These are phyloP conservation scores for Sphaceloma murrayae DNA, from an alignment of 2,329 filamentous ascomycete genomes.

Conservation along the genomic window DNA sequence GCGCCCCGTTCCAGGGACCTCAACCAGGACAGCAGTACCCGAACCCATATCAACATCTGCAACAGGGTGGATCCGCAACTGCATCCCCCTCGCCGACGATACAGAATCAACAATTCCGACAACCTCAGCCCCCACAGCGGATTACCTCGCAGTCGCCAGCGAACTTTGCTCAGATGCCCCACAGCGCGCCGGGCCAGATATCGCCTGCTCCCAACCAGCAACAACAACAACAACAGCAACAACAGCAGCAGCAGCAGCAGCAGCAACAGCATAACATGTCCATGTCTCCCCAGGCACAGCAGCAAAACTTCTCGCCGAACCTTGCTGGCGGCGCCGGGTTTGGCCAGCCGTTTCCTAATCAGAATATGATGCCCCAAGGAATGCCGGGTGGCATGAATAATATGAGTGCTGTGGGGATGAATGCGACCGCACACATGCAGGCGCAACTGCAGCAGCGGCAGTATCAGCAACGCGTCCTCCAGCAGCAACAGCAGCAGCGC, in stretches of 20 bases:
- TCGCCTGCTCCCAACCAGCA: constrained; percentile 53
- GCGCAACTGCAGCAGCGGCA: constrained; percentile 61
- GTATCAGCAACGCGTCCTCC: constrained; percentile 77
- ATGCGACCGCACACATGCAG: constrained; percentile 34
- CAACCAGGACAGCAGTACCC: constrained; percentile 54
- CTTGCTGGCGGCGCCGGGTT: constrained; percentile 11
- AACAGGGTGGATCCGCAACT: constrained; percentile 68
- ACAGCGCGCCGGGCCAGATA: constrained; percentile 61
- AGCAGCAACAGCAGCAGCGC: constrained; percentile 61
- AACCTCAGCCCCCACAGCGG: constrained; percentile 56
- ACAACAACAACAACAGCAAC: too few species aligned
- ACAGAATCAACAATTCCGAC: constrained; percentile 63
- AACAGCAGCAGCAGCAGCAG: too few species aligned
- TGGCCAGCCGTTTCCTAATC: constrained; percentile 10
- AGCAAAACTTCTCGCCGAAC: constrained; percentile 19
- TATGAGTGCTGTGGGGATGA: constrained; percentile 29
- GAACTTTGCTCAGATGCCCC: constrained; percentile 69
- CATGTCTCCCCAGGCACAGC: constrained; percentile 24
- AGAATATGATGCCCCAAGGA: constrained; percentile 21
- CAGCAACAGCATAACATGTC: constrained; percentile 22
- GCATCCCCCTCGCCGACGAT: constrained; percentile 90
- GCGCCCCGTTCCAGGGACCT: constrained; percentile 33
- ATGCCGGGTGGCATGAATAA: constrained; percentile 24
- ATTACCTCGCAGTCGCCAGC: constrained; percentile 90
- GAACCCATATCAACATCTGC: constrained; percentile 70